Evolutionary conservation across 495 filamentous ascomycete species (phyloP), one percentile per base, ranked within the genome.

Genomic region (Lasiosphaeriaceae sp.): DNA sequence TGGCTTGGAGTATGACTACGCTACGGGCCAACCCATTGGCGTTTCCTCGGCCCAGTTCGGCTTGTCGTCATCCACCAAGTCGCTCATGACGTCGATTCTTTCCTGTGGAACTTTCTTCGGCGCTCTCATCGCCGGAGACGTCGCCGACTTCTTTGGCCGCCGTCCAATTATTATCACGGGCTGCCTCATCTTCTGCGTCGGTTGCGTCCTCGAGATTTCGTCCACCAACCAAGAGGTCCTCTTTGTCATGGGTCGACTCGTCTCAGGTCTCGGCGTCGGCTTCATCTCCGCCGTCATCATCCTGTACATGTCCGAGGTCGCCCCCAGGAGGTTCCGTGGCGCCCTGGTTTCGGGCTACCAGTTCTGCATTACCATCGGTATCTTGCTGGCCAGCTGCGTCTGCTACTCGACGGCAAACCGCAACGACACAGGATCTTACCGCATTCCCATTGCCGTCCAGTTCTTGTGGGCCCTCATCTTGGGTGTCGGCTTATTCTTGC

Each of bases 31-130:
- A 12, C 65, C 71, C 23, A 62, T 73, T 16, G 71, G 75, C 54
- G 69, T 76, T 52, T 62, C 66, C 31, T 34, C 54, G 34, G 54
- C 46, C 31, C 49, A 57, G 22, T 72, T 66, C 22, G 66, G 34
- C 39, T 64, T 78, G 17, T 68, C 59, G 0, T 64, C 69, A 20
- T 58, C 63, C 8, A 63, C 71, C 52, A 83, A 87, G 70, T 86
- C 83, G 3, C 76, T 90, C 46, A 90, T 88, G 65, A 85, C 84
- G 31, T 88, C 86, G 20, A 88, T 90, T 60, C 79, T 90, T 11
- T 89, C 87, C 20, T 80, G 78, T 58, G 87, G 87, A 54, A 90
- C 87, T 47, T 90, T 90, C 78, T 86, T 89, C 56, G 87, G 87
- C 57, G 83, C 87, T 41, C 70, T 90, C 46, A 77, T 88, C 34